Percentiles rank a stretch among this genome's conserved stretches.
Conservation (phyloP, 2,329 filamentous ascomycete genomes). For the Alternaria viburni region DNA sequence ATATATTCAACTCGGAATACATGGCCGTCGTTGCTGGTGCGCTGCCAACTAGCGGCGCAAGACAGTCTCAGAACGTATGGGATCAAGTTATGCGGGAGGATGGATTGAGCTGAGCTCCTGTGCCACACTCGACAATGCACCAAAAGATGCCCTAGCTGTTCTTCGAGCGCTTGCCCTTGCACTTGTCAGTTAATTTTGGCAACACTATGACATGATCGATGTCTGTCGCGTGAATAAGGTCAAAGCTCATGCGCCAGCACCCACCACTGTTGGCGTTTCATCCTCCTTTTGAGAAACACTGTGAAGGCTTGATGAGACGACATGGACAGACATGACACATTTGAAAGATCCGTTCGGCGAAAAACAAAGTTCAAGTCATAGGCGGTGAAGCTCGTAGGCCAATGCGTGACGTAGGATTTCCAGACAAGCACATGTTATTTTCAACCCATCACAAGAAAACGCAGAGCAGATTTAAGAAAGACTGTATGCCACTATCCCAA, state of each 20-base stretch:
- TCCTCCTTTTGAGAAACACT: background rate
- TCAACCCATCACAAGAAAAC: constrained; percentile 23
- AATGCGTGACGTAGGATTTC: background rate
- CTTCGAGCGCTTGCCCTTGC: background rate
- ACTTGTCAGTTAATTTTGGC: background rate
- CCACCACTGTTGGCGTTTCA: background rate
- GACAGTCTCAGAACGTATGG: background rate
- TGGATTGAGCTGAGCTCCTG: background rate
- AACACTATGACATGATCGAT: background rate
- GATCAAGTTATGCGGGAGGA: background rate
- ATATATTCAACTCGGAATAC: background rate
- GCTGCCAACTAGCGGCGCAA: background rate
- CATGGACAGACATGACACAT: background rate
- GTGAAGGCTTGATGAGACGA: background rate
- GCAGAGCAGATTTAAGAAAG: constrained; percentile 32
- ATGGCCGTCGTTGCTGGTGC: background rate
- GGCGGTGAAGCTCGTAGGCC: background rate
- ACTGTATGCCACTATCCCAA: constrained; percentile 36
- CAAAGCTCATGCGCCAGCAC: background rate
- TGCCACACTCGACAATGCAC: background rate
- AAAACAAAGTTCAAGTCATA: background rate
- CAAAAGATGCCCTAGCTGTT: background rate
- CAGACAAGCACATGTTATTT: background rate
- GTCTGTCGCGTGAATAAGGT: background rate
- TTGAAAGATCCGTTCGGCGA: background rate